Conservation (phyloP, 441 rosid species). For the Arabidopsis lyrata region DNA sequence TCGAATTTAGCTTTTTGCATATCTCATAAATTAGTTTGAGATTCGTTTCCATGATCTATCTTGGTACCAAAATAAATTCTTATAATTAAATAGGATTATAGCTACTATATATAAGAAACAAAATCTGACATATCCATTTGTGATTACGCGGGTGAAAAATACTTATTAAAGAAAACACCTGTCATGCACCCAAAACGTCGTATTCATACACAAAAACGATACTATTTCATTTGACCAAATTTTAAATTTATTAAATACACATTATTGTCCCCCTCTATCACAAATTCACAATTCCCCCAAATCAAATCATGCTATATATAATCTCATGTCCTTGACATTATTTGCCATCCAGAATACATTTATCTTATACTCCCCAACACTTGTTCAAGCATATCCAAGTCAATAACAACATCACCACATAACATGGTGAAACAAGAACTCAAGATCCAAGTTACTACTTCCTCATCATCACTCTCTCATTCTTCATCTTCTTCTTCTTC, state of each 20-base stretch:
- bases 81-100: neutral
- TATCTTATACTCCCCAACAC: constrained; percentile 2
- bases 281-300: neutral
- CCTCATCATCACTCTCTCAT: constrained; percentile 31
- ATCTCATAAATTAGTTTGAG: neutral
- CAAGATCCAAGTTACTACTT: constrained; percentile 49
- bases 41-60: neutral
- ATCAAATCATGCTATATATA: constrained; percentile 28
- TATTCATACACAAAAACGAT: constrained; percentile 44
- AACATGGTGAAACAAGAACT: constrained; percentile 69
- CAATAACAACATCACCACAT: constrained; percentile 35
- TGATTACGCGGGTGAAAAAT: constrained; percentile 28
- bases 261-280: constrained; percentile 26
- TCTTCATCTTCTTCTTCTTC: constrained; percentile 41
- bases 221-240: constrained; percentile 42
- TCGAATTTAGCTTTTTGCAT: neutral
- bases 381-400: constrained; percentile 43
- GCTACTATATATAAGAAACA: constrained; percentile 29
- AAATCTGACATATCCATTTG: constrained; percentile 47
- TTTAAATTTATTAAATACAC: constrained; percentile 21
- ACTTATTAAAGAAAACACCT: constrained; percentile 37
- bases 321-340: constrained; percentile 17
- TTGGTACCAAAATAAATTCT: neutral
- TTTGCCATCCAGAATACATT: constrained; percentile 26
- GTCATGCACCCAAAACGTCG: constrained; percentile 46